Base-by-base conservation (phyloP, 2,329 filamentous ascomycete genomes). In the Colletotrichum sp. region DNA sequence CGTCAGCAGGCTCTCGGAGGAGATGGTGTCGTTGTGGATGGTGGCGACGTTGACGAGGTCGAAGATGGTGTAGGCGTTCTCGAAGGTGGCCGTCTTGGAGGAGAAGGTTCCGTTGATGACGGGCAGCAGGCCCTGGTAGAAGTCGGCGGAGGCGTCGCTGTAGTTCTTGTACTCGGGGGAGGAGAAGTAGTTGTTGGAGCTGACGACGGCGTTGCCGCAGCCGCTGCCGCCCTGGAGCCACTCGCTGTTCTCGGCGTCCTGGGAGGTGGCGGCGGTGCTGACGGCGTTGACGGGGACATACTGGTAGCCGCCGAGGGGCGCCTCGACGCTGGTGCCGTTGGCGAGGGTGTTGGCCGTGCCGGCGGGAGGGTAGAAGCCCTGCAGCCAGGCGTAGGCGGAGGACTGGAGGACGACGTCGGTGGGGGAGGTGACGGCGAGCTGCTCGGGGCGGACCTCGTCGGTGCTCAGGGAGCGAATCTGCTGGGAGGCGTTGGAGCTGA, bases 341-440 rank as follows among this genome's bases (percentile, higher is more conserved):
- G 91, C 91, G 55, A 98, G 90, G 3, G 87, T 91, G 84, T 94
- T 89, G 43, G 88, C 82, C 16, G 82, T 77, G 72, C 92, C 92
- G 2, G 93, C 91, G 1, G 96, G 95, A 12, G 96, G 96, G 82
- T 98, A 98, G 24, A 98, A 88, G 34, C 93, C 95, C 85, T 98
- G 96, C 34, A 96, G 86, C 86, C 98, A 98, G 36, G 91, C 94
- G 61, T 91, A 88, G 74, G 95, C 95, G 4, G 95, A 96, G 85
- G 91, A 94, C 83, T 96, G 93, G 34, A 98, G 90, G 21, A 98
- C 95, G 52, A 89, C 89, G 83, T 98, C 94, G 70, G 90, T 85
- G 0, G 96, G 95, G 0, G 95, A 90, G 16, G 92, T 93, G 70
- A 95, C 91, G 71, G 88, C 89, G 78, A 98, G 87, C 86, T 98